phyloP scores from a whole-genome alignment of 192 early-diverging fungal species.

The Funneliformis mosseae region DNA sequence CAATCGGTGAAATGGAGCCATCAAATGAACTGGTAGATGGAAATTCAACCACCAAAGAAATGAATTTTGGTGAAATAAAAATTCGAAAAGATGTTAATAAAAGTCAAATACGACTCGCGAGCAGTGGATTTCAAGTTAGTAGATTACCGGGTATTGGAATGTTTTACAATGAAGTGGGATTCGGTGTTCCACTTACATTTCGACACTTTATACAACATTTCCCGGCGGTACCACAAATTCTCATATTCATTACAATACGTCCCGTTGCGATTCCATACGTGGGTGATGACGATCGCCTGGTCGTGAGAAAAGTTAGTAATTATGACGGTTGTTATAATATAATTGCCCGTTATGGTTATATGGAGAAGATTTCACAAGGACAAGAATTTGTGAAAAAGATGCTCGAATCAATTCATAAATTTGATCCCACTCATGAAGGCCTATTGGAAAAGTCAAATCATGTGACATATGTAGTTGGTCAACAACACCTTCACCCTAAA shows the following conservation, averaged over 20 bases:
- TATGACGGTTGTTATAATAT: not conserved
- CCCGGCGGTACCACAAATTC: conserved; percentile 26
- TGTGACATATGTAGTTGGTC: conserved; percentile 12
- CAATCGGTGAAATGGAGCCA: not conserved
- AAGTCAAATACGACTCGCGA: not conserved
- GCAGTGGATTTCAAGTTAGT: not conserved
- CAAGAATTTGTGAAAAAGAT: conserved; percentile 16
- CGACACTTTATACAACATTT: conserved; percentile 35
- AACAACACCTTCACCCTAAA: not conserved
- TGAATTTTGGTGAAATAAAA: not conserved
- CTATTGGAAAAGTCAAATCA: not conserved
- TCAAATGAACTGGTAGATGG: no score
- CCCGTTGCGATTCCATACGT: conserved; percentile 20
- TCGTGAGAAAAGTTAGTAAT: conserved; percentile 11
- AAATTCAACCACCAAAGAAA: not conserved
- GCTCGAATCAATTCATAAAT: not conserved
- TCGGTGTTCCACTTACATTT: conserved; percentile 28
- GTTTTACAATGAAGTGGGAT: conserved; percentile 28
- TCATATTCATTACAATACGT: conserved; percentile 34
- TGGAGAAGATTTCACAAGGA: conserved; percentile 12
- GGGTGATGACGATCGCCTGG: conserved; percentile 25
- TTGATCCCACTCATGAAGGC: not conserved
- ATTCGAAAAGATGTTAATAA: not conserved
- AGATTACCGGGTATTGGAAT: conserved; percentile 31
- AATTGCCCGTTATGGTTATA: conserved; percentile 26